A percentile compares a stretch with the other conserved stretches of the same genome.
Evolutionary conservation across 2,329 filamentous ascomycete genomes (phyloP).

Genomic region (Verticillium dahliae): DNA sequence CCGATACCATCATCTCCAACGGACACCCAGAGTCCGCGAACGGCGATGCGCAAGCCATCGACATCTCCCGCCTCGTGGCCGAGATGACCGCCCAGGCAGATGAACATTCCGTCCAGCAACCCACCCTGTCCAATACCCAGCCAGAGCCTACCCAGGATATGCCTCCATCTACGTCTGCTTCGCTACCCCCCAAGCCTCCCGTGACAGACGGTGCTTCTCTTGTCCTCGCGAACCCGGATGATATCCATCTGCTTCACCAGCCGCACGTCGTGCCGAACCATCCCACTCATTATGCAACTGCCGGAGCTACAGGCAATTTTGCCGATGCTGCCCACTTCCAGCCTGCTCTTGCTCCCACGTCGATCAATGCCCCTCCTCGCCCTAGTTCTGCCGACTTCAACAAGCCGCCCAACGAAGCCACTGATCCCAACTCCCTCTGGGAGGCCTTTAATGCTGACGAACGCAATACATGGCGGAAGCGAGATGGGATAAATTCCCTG

Average conservation of each 20-base stretch:
- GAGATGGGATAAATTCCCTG: slow-evolving; percentile 75
- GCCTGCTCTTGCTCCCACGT: slow-evolving; percentile 15
- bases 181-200: slow-evolving; percentile 41
- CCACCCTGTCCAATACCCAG: background rate
- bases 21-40: slow-evolving; percentile 12
- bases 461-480: slow-evolving; percentile 68
- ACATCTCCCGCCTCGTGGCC: slow-evolving; percentile 34
- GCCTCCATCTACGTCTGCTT: slow-evolving; percentile 26
- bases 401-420: background rate
- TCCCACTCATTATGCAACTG: slow-evolving; percentile 24
- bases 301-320: slow-evolving; percentile 23
- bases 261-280: slow-evolving; percentile 16
- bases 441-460: slow-evolving; percentile 69
- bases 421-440: slow-evolving; percentile 39
- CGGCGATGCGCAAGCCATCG: slow-evolving; percentile 23
- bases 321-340: slow-evolving; percentile 24
- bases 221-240: slow-evolving; percentile 16
- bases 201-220: slow-evolving; percentile 26
- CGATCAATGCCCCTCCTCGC: slow-evolving; percentile 19
- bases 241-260: background rate
- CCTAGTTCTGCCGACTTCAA: background rate
- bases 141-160: slow-evolving; percentile 8
- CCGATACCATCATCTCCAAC: slow-evolving; percentile 10
- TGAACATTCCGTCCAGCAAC: slow-evolving; percentile 16
- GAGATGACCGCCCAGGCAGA: slow-evolving; percentile 29